phyloP scores from a whole-genome alignment of 352 stramenopile species.

The Globisporangium nodosum region DNA sequence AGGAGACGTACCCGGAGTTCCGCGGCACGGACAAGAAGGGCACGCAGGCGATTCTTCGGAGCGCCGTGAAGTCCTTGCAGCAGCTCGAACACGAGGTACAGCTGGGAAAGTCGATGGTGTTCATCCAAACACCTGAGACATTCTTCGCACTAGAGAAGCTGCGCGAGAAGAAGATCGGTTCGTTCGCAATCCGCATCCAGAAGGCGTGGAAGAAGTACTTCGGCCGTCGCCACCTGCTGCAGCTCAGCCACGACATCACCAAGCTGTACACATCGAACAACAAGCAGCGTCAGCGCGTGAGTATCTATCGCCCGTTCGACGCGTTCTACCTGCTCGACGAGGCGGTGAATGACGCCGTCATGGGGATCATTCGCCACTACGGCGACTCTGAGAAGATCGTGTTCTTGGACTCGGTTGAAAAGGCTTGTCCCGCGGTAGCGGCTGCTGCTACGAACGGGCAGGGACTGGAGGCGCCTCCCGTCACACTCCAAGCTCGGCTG shows the following conservation, averaged over 20 bases:
- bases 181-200: constrained; percentile 77
- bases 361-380: constrained; percentile 69
- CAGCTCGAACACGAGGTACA: constrained; percentile 82
- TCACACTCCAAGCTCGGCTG: constrained; percentile 36
- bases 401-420: constrained; percentile 74
- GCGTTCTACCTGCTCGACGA: constrained; percentile 76
- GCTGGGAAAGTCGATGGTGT: constrained; percentile 88
- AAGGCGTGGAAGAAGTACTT: constrained; percentile 80
- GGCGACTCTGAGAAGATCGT: constrained; percentile 79
- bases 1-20: constrained; percentile 82
- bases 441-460: not conserved
- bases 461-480: constrained; percentile 19
- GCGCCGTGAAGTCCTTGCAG: constrained; percentile 62
- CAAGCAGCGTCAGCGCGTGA: constrained; percentile 82
- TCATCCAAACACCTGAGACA: constrained; percentile 86
- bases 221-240: constrained; percentile 71
- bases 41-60: constrained; percentile 71
- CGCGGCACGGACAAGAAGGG: constrained; percentile 78
- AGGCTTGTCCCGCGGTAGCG: constrained; percentile 29
- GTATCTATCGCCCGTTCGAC: constrained; percentile 85
- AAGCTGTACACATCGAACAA: constrained; percentile 78
- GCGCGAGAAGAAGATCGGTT: constrained; percentile 73
- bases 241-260: constrained; percentile 81
- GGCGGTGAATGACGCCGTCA: constrained; percentile 49
- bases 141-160: constrained; percentile 89